A percentile compares a stretch with the other conserved stretches of the same genome.
Conservation (phyloP, 2,329 filamentous ascomycete species). For the Penicillium decumbens region DNA sequence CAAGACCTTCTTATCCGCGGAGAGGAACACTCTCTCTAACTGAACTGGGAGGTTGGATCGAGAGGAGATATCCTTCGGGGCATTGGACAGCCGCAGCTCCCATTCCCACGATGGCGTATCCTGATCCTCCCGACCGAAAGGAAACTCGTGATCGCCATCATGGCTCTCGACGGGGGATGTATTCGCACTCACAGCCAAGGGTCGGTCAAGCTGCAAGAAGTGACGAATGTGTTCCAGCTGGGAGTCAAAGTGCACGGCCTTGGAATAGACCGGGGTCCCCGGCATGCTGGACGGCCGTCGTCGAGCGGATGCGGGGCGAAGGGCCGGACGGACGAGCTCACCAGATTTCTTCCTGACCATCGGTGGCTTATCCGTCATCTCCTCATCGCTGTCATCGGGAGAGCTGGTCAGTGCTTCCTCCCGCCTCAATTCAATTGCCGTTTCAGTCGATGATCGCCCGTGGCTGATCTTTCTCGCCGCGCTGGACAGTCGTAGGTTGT, state of each 20-base stretch:
- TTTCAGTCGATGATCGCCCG: slow-evolving; percentile 57
- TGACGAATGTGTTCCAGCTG: slow-evolving; percentile 94
- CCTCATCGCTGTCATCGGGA: slow-evolving; percentile 52
- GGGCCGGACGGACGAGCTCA: slow-evolving; percentile 86
- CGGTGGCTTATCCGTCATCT: slow-evolving; percentile 67
- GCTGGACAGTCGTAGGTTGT: slow-evolving; percentile 46
- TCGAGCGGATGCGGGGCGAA: slow-evolving; percentile 68
- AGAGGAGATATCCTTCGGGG: slow-evolving; percentile 63
- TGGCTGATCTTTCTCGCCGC: slow-evolving; percentile 59
- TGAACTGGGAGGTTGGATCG: slow-evolving; percentile 63
- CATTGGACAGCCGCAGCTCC: slow-evolving; percentile 82
- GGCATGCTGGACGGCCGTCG: slow-evolving; percentile 93
- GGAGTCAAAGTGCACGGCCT: slow-evolving; percentile 97
- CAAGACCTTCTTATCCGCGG: slow-evolving; percentile 78
- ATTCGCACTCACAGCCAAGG: slow-evolving; percentile 90
- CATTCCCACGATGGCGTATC: slow-evolving; percentile 64
- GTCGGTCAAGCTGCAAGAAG: slow-evolving; percentile 88
- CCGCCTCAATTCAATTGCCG: slow-evolving; percentile 46
- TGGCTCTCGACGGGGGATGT: slow-evolving; percentile 87
- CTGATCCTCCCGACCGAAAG: slow-evolving; percentile 59
- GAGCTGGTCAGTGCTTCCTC: slow-evolving; percentile 41
- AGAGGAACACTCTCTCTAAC: slow-evolving; percentile 81
- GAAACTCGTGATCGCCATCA: slow-evolving; percentile 83
- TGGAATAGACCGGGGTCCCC: slow-evolving; percentile 90
- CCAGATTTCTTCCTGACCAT: slow-evolving; percentile 98